A percentile compares a stretch with the other conserved stretches of the same genome.
These are phyloP conservation scores for Ostreobium quekettii DNA, from an alignment of 139 green algal species.

Conservation along the genomic window DNA sequence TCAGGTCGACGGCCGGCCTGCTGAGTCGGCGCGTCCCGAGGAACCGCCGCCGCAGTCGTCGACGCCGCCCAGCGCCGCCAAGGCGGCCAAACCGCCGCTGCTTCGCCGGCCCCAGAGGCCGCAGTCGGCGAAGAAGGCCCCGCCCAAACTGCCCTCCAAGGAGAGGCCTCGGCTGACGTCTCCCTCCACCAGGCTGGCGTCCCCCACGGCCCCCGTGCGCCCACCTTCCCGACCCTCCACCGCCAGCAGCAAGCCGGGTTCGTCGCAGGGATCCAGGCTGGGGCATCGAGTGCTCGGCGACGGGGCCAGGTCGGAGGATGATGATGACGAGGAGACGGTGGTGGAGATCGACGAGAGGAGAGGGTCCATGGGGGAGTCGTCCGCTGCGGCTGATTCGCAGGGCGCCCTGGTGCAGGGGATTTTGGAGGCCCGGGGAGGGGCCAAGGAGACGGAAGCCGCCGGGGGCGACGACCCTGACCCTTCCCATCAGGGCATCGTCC, in stretches of 20 bases:
- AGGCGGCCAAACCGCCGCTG: not conserved
- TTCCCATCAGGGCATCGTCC: not conserved
- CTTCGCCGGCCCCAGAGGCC: not conserved
- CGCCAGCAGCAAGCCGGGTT: not conserved
- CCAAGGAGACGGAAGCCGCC: not conserved
- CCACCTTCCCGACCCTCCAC: not conserved
- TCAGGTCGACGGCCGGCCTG: too few relatives aligned
- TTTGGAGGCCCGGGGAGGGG: not conserved
- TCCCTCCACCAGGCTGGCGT: too few relatives aligned
- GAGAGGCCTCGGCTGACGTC: too few relatives aligned
- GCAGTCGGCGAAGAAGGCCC: constrained; percentile 2
- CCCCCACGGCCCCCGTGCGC: not conserved
- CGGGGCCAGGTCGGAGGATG: not conserved
- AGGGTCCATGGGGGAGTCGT: too few relatives aligned
- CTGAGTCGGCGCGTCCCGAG: too few relatives aligned
- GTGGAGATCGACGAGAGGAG: not conserved
- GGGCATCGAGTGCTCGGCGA: not conserved
- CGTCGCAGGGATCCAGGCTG: not conserved
- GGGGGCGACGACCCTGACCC: not conserved
- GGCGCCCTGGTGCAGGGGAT: not conserved
- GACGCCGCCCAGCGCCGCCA: not conserved
- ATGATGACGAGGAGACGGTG: not conserved
- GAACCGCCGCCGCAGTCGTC: too few relatives aligned
- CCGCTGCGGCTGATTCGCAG: not conserved
- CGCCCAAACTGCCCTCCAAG: not conserved